These are phyloP conservation scores for Cajanus cajan DNA, from an alignment of 306 rosid species.

Conservation along the genomic window DNA sequence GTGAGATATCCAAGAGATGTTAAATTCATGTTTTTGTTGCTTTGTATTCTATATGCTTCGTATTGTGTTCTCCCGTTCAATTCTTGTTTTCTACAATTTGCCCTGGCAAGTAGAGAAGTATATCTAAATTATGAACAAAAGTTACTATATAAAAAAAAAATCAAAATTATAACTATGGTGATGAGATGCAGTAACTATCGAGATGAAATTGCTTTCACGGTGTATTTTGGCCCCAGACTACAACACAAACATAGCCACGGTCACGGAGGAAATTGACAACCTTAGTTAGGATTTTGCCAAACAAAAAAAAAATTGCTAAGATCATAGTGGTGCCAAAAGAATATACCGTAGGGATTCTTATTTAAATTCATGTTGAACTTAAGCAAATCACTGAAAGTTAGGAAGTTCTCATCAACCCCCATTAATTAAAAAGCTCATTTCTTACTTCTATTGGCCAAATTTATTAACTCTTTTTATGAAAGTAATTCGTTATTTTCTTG, in stretches of 20 bases:
- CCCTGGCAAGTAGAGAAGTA: too few species aligned
- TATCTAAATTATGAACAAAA: too few species aligned
- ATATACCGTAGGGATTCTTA: background rate
- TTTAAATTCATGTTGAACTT: background rate
- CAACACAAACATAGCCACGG: background rate
- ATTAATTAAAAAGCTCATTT: background rate
- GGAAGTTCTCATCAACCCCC: constrained; percentile 4
- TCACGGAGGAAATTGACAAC: constrained; percentile 5
- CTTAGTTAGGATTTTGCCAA: background rate
- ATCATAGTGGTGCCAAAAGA: constrained; percentile 27
- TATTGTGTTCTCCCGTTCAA: too few species aligned
- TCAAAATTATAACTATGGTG: background rate
- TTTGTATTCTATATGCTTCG: too few species aligned
- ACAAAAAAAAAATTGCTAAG: background rate
- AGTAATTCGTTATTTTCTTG: background rate
- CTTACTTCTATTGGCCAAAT: background rate
- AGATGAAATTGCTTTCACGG: background rate
- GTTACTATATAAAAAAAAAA: background rate
- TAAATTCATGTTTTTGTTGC: too few species aligned
- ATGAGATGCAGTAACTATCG: background rate
- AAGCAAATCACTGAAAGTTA: background rate
- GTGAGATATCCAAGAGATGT: too few species aligned
- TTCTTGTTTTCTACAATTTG: too few species aligned
- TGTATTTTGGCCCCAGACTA: background rate
- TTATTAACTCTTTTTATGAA: background rate